These are phyloP conservation scores for Paecilomyces dactylethromorphus DNA, from an alignment of 2,329 filamentous ascomycete species.

Conservation along the genomic window DNA sequence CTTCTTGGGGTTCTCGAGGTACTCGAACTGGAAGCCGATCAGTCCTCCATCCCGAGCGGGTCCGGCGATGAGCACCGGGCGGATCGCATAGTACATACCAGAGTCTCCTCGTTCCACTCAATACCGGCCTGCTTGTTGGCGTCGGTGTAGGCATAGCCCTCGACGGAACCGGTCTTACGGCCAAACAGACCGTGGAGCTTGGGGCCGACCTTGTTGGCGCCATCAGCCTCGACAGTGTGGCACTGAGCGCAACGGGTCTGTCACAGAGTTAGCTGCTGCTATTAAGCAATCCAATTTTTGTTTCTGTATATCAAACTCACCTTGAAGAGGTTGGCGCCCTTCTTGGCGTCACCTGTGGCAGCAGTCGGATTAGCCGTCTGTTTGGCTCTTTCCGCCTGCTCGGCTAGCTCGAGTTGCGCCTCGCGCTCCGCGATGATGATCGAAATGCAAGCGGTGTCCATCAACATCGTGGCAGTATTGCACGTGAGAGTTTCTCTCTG, in stretches of 20 bases:
- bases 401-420: conserved; percentile 12
- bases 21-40: conserved; percentile 62
- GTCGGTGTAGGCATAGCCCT: conserved; percentile 95
- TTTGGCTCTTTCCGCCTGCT: conserved; percentile 10
- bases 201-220: conserved; percentile 97
- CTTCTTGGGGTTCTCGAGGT: conserved; percentile 99
- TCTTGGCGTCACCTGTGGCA: conserved; percentile 74
- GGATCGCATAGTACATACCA: conserved; percentile 53
- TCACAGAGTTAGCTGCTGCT: conserved; percentile 6
- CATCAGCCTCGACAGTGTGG: conserved; percentile 87
- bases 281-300: not conserved
- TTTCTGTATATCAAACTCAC: conserved; percentile 26
- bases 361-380: conserved; percentile 20
- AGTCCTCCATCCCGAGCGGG: not conserved
- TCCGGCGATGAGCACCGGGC: not conserved
- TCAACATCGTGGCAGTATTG: conserved; percentile 14
- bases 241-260: conserved; percentile 93
- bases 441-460: conserved; percentile 17
- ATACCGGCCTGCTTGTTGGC: conserved; percentile 98
- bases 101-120: conserved; percentile 75
- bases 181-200: conserved; percentile 96
- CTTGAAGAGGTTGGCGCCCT: conserved; percentile 99
- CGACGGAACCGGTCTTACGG: conserved; percentile 85
- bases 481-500: not conserved
- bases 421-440: conserved; percentile 18